phyloP scores from a whole-genome alignment of 768 basidiomycete genomes.

The Tephrocybe rancida region DNA sequence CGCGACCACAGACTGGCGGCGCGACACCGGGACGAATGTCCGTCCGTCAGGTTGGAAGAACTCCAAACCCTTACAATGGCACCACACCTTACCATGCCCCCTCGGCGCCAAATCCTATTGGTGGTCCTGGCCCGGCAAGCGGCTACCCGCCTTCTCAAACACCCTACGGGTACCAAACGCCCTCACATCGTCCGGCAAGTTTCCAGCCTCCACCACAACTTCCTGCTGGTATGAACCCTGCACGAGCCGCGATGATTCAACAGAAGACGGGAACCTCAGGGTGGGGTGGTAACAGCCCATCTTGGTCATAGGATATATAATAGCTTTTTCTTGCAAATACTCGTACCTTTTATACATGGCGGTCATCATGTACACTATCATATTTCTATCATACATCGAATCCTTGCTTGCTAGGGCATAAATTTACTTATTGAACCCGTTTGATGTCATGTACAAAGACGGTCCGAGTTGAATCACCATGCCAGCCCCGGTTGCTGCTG shows the following conservation, averaged over 20 bases:
- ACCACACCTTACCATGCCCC: conserved; percentile 43
- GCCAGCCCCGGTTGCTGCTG: conserved; percentile 93
- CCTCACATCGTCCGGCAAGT: conserved; percentile 41
- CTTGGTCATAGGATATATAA: conserved; percentile 18
- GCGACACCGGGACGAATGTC: conserved; percentile 84
- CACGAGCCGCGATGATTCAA: conserved; percentile 68
- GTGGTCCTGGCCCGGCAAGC: conserved; percentile 24
- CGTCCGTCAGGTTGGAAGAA: conserved; percentile 69
- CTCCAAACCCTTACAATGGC: conserved; percentile 78
- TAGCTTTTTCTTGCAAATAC: not conserved
- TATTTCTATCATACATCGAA: not conserved
- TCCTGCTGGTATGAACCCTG: conserved; percentile 68
- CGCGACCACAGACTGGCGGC: conserved; percentile 58
- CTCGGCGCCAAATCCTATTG: conserved; percentile 29
- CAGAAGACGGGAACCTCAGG: conserved; percentile 24
- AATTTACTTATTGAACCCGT: conserved; percentile 9
- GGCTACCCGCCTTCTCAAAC: conserved; percentile 30
- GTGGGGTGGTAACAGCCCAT: conserved; percentile 23
- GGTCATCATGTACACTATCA: conserved; percentile 9
- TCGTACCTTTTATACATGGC: not conserved
- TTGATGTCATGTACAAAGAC: conserved; percentile 92
- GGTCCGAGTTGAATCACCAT: conserved; percentile 87
- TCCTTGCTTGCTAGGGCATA: not conserved
- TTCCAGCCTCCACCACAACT: conserved; percentile 42
- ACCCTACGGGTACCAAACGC: conserved; percentile 54